phyloP scores from a whole-genome alignment of 345 rosid species.

The Kandelia obovata region DNA sequence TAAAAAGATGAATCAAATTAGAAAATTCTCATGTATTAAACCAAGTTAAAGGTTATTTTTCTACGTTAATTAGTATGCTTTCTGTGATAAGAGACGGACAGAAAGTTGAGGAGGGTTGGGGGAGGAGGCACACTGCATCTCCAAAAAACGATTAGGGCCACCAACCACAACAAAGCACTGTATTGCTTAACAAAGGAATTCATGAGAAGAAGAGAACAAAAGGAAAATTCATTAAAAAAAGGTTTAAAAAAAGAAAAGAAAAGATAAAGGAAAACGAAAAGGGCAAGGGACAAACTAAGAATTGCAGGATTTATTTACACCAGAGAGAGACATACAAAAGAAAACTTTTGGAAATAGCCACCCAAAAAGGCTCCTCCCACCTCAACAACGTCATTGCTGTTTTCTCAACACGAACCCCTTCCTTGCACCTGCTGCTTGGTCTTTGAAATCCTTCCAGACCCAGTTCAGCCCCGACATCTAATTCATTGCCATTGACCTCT shows the following conservation, averaged over 20 bases:
- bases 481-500: slow-evolving; percentile 18
- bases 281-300: neutral
- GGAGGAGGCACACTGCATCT: neutral
- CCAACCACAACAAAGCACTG: neutral
- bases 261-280: neutral
- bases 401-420: slow-evolving; percentile 31
- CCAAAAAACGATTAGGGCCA: slow-evolving; percentile 15
- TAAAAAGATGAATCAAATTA: too few relatives aligned
- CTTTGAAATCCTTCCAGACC: slow-evolving; percentile 33
- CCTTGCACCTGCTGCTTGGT: slow-evolving; percentile 43
- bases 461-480: slow-evolving; percentile 29
- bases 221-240: neutral
- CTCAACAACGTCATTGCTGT: slow-evolving; percentile 45
- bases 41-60: too few relatives aligned
- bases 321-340: slow-evolving; percentile 27
- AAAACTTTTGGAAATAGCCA: slow-evolving; percentile 55
- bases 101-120: neutral
- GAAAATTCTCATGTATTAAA: too few relatives aligned
- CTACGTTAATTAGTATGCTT: neutral
- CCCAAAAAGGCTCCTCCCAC: slow-evolving; percentile 59
- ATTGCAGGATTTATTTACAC: neutral
- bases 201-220: neutral
- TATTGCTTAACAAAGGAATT: neutral
- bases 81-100: neutral
- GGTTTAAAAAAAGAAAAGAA: neutral